Evolutionary conservation across 192 early-diverging fungal species (phyloP).

Genomic region (Cladochytrium replicatum): DNA sequence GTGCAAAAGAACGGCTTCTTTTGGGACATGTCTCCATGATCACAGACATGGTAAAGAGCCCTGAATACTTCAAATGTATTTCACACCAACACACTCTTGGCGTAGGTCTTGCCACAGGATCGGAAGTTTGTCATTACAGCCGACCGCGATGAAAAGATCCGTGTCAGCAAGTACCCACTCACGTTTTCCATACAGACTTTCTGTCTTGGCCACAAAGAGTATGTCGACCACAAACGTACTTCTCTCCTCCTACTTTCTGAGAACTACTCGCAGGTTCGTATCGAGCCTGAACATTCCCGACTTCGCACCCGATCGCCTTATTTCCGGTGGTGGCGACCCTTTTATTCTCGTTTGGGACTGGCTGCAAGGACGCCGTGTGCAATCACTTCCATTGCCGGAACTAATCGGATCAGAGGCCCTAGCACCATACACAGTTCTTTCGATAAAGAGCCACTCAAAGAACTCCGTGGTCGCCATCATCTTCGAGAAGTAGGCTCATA

Average conservation of each 20-base stretch:
- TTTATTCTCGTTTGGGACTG: constrained; percentile 70
- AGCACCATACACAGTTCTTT: constrained; percentile 18
- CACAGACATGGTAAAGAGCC: constrained; percentile 79
- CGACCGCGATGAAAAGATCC: constrained; percentile 97
- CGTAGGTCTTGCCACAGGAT: constrained; percentile 46
- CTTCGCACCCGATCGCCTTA: constrained; percentile 42
- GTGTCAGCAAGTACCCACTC: constrained; percentile 84
- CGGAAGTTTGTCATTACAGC: constrained; percentile 70
- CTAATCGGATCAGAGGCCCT: constrained; percentile 34
- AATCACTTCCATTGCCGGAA: constrained; percentile 56
- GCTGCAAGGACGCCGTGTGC: constrained; percentile 43
- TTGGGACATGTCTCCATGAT: constrained; percentile 94
- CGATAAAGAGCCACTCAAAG: constrained; percentile 21
- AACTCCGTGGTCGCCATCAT: constrained; percentile 35
- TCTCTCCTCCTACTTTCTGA: no score
- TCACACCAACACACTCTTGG: no score
- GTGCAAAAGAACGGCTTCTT: constrained; percentile 31
- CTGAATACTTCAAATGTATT: no score
- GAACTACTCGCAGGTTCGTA: constrained; percentile 48
- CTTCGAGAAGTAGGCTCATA: constrained; percentile 30
- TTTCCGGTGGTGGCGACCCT: constrained; percentile 81
- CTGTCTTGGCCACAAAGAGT: constrained; percentile 86
- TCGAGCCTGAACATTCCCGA: constrained; percentile 52
- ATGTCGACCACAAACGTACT: no score
- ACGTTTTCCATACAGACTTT: constrained; percentile 81